A percentile compares a stretch with the other conserved stretches of the same genome.
phyloP scores from a whole-genome alignment of 202 grass and related monocot species.

The Panicum virgatum region DNA sequence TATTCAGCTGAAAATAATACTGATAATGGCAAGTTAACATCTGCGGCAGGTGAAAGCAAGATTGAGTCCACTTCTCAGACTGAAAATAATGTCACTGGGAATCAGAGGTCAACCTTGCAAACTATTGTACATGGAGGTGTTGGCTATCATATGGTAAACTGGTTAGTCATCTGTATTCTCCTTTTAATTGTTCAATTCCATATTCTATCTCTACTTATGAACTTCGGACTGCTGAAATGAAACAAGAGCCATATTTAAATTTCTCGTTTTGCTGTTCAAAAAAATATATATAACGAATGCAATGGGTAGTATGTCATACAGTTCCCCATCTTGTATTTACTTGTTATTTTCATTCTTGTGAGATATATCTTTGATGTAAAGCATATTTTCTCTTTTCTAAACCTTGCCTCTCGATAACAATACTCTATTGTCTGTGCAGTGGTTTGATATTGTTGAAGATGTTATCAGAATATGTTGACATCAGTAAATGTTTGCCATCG shows the following conservation, averaged over 20 bases:
- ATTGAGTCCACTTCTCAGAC: slow-evolving; percentile 59
- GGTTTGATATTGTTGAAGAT: slow-evolving; percentile 98
- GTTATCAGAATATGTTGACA: slow-evolving; percentile 97
- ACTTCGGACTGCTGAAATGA: slow-evolving; percentile 2
- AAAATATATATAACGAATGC: not conserved
- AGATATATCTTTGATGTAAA: not conserved
- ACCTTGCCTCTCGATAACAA: not conserved
- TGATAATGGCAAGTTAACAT: slow-evolving; percentile 56
- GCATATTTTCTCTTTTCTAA: not conserved
- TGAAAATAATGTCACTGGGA: slow-evolving; percentile 53
- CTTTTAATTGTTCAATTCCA: slow-evolving; percentile 29
- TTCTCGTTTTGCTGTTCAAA: not conserved
- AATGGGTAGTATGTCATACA: not conserved
- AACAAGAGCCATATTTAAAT: not conserved
- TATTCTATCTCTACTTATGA: slow-evolving; percentile 11
- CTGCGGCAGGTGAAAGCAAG: slow-evolving; percentile 48
- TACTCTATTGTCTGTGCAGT: slow-evolving; percentile 49
- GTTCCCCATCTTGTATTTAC: not conserved
- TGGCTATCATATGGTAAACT: slow-evolving; percentile 99
- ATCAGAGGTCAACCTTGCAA: slow-evolving; percentile 57
- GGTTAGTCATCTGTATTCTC: slow-evolving; percentile 73
- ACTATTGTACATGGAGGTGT: slow-evolving; percentile 90
- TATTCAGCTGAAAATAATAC: slow-evolving; percentile 50
- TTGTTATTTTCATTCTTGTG: not conserved
- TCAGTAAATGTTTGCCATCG: slow-evolving; percentile 94